Base-by-base conservation (phyloP, 2,329 filamentous ascomycete species). In the Sclerotinia glacialis region DNA sequence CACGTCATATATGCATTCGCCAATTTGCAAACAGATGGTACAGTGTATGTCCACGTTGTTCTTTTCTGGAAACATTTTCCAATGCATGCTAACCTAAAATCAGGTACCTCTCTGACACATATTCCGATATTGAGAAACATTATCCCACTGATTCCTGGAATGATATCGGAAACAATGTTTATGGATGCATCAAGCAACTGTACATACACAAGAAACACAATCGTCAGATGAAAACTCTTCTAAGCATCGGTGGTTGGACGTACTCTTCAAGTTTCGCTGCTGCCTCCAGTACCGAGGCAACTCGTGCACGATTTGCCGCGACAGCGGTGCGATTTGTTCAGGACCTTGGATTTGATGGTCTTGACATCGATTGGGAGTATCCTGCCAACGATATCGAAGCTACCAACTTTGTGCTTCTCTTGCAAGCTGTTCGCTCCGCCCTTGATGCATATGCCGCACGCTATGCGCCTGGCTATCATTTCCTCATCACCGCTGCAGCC, bases 241-340 rank as follows among this genome's bases (percentile, higher is more conserved):
- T 96, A 5, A 91, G 86, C 58, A 92, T 97, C 70, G 93, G 93
- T 58, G 92, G 93, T 40, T 96, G 90, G 90, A 93, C 90, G 0
- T 95, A 92, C 78, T 92, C 90, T 2, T 80, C 83, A 71, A 91
- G 92, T 76, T 94, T 96, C 75, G 82, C 90, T 0, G 80, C 81
- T 1, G 88, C 88, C 0, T 86, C 88, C 12, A 86, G 85, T 68
- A 89, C 88, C 0, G 82, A 83, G 0, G 78, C 81, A 2, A 87
- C 85, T 21, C 84, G 92, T 21, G 77, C 81, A 46, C 84, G 72
- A 1, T 96, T 96, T 78, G 92, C 92, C 7, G 78, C 83, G 55
- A 85, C 84, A 4, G 86, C 91, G 2, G 88, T 93, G 0, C 78
- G 82, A 9, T 77, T 95, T 64, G 82, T 96, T 66, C 87, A 89